These are phyloP conservation scores for Lodderomyces jiufengensis DNA, from an alignment of 1,139 yeast species.

Conservation along the genomic window DNA sequence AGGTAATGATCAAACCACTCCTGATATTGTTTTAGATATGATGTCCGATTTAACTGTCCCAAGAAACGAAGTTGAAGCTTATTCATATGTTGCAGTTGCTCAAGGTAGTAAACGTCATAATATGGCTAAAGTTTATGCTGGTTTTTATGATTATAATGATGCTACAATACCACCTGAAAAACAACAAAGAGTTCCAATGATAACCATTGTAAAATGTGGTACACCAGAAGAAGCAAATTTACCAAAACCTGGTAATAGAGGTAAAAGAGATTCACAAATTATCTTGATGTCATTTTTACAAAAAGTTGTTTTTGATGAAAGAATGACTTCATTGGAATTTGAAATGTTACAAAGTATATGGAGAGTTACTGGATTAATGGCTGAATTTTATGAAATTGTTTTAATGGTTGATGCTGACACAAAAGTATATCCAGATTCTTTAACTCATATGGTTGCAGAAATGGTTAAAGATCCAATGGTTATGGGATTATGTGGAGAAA, in stretches of 20 bases:
- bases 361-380: slow-evolving; percentile 84
- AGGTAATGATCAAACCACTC: slow-evolving; percentile 82
- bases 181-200: slow-evolving; percentile 85
- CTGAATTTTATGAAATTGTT: slow-evolving; percentile 79
- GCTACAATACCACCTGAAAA: slow-evolving; percentile 69
- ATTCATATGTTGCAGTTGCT: slow-evolving; percentile 92
- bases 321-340: slow-evolving; percentile 93
- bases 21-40: slow-evolving; percentile 83
- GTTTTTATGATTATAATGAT: slow-evolving; percentile 81
- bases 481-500: slow-evolving; percentile 98
- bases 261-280: slow-evolving; percentile 96
- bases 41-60: slow-evolving; percentile 79
- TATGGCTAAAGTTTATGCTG: slow-evolving; percentile 94
- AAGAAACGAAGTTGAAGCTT: slow-evolving; percentile 68
- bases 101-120: slow-evolving; percentile 91
- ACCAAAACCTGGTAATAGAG: slow-evolving; percentile 97
- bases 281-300: slow-evolving; percentile 91
- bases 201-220: slow-evolving; percentile 87
- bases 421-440: slow-evolving; percentile 81
- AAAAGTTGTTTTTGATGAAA: slow-evolving; percentile 87
- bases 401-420: slow-evolving; percentile 99
- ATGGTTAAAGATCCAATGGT: slow-evolving; percentile 86
- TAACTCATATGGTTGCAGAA: slow-evolving; percentile 90
- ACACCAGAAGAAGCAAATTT: slow-evolving; percentile 75
- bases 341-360: slow-evolving; percentile 77